These are phyloP conservation scores for Fusarium torulosum DNA, from an alignment of 2,329 filamentous ascomycete species.

Conservation along the genomic window DNA sequence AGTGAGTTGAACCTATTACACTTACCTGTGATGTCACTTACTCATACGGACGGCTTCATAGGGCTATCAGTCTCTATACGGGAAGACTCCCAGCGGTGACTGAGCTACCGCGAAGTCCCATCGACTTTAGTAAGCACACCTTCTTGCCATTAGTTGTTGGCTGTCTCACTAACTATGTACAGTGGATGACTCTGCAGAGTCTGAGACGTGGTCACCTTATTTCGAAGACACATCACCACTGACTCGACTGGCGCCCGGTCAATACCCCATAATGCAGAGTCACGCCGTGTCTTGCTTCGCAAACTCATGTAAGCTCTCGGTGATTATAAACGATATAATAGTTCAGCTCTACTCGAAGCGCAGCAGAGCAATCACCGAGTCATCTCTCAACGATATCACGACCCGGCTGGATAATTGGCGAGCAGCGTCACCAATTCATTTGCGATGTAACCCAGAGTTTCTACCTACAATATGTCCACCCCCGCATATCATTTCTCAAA, in stretches of 20 bases:
- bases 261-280: slow-evolving; percentile 13
- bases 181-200: slow-evolving; percentile 15
- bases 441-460: slow-evolving; percentile 3
- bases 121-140: slow-evolving; percentile 7
- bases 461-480: slow-evolving; percentile 1
- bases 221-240: slow-evolving; percentile 5
- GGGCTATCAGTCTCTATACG: slow-evolving; percentile 6
- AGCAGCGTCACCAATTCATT: background rate
- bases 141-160: too few relatives aligned
- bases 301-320: slow-evolving; percentile 3
- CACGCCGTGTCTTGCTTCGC: slow-evolving; percentile 13
- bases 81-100: slow-evolving; percentile 11
- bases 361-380: slow-evolving; percentile 5
- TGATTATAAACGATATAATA: slow-evolving; percentile 14
- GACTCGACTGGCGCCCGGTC: background rate
- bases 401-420: slow-evolving; percentile 5
- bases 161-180: background rate
- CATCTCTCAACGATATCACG: slow-evolving; percentile 12
- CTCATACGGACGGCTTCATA: background rate
- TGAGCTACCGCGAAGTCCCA: slow-evolving; percentile 7
- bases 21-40: background rate
- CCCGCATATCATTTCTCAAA: slow-evolving; percentile 9
- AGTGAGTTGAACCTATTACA: background rate
- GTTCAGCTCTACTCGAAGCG: slow-evolving; percentile 8
- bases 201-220: slow-evolving; percentile 9